These are phyloP conservation scores for Microcos paniculata DNA, from an alignment of 345 rosid genomes.

Conservation along the genomic window DNA sequence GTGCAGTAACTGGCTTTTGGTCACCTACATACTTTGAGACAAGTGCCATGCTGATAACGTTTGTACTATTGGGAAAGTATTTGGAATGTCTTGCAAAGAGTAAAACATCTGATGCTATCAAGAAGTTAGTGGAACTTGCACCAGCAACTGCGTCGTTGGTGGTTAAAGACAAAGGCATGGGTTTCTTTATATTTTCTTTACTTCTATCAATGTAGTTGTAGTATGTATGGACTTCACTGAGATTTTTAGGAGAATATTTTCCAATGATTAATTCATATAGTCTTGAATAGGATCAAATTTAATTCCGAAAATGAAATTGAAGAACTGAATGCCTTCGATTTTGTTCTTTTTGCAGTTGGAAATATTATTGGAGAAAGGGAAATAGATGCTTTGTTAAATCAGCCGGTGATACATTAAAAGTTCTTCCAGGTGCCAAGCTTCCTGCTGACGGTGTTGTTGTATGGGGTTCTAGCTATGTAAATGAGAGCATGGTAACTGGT, in stretches of 20 bases:
- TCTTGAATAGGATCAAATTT: neutral
- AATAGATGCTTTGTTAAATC: conserved; percentile 89
- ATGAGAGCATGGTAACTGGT: conserved; percentile 98
- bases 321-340: conserved; percentile 6
- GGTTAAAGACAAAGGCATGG: conserved; percentile 73
- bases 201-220: conserved; percentile 1
- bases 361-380: conserved; percentile 73
- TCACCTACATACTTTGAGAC: conserved; percentile 98
- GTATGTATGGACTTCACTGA: neutral
- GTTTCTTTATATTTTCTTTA: conserved; percentile 4
- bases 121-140: conserved; percentile 92
- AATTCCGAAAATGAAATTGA: conserved; percentile 9
- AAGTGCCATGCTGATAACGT: conserved; percentile 96
- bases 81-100: conserved; percentile 97
- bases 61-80: conserved; percentile 93
- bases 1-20: conserved; percentile 92
- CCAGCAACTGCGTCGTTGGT: conserved; percentile 92
- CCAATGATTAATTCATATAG: conserved; percentile 1
- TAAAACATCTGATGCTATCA: conserved; percentile 97
- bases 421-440: conserved; percentile 91
- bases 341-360: conserved; percentile 49
- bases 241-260: neutral
- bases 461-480: conserved; percentile 95
- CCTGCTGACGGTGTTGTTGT: conserved; percentile 95
- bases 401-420: conserved; percentile 94